A percentile compares a stretch with the other conserved stretches of the same genome.
These are phyloP conservation scores for Psidium friedrichsthalianum DNA, from an alignment of 345 rosid genomes.

Conservation along the genomic window DNA sequence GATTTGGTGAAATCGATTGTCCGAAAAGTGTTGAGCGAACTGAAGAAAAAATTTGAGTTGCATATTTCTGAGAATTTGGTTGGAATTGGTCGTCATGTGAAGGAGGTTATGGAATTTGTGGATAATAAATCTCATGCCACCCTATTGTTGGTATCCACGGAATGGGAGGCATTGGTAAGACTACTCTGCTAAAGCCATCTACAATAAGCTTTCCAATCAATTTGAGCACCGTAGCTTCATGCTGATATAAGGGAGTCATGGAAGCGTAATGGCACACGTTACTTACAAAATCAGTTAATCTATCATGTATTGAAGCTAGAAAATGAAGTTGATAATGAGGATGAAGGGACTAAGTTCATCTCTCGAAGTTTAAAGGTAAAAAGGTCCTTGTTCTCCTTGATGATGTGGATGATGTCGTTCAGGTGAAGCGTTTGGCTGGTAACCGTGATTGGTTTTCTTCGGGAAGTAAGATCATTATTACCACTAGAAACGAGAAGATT, in stretches of 20 bases:
- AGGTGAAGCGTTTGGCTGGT: too few relatives aligned
- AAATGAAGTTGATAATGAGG: too few relatives aligned
- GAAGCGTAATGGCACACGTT: not conserved
- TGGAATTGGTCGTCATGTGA: not conserved
- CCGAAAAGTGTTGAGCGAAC: not conserved
- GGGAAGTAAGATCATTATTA: too few relatives aligned
- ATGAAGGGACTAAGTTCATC: too few relatives aligned
- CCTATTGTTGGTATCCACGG: not conserved
- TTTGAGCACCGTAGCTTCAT: not conserved
- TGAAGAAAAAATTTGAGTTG: not conserved
- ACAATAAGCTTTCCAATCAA: not conserved
- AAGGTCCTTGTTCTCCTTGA: too few relatives aligned
- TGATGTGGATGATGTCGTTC: too few relatives aligned
- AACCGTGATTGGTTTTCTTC: too few relatives aligned
- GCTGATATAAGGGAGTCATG: not conserved
- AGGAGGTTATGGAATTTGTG: not conserved
- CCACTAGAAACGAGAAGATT: too few relatives aligned
- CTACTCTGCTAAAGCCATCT: not conserved
- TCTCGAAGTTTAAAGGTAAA: too few relatives aligned
- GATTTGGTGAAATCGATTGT: not conserved
- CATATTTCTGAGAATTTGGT: not conserved
- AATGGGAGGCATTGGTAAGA: not conserved
- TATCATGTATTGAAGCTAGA: too few relatives aligned
- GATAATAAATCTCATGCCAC: not conserved
- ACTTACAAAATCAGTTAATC: not conserved